Evolutionary conservation across 768 basidiomycete species (phyloP), one percentile per base, ranked within the genome.

Genomic region (Termitomyces eurrhizus): DNA sequence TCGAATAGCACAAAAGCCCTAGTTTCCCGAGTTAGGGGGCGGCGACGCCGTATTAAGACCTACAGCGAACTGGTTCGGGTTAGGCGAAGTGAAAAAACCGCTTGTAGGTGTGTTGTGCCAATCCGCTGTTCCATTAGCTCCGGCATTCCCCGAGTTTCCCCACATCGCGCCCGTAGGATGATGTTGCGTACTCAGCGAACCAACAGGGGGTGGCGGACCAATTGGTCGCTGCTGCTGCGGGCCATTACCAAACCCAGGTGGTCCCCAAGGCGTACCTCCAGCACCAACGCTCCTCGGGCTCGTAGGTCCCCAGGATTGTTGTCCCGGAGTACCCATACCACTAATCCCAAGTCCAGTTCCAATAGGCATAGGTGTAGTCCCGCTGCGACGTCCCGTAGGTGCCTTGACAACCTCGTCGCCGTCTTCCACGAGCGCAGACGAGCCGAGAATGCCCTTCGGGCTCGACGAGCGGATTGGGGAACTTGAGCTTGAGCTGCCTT

Each of bases 361-460:
- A n/a, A 65, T 65, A 26, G 64, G 64, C 56, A 72, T 68, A n/a
- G 74, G 69, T 12, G 68, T 70, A 11, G 69, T 74, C 44, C 70
- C 72, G 8, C 82, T 75, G 52, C 83, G 71, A 41, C 82, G 75
- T 7, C 79, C 78, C 18, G 80, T 73, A 44, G 79, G 73, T 11
- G 73, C 70, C 8, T 75, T 69, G 16, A 92, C 82, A 12, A 92
- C 87, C 68, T 92, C 90, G 69, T 93, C 91, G 62, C 90, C 90
- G 61, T 91, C 90, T 14, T 89, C 83, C 3, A 86, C 83, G 21
- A 92, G 79, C 21, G 91, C 90, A 5, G 88, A 88, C 14, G 90
- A 92, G 13, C 91, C 91, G 7, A 92, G 77, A 39, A 86, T 74
- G 44, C 85, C 85, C 68, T 91, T 92, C 2, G 82, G 81, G 64